Evolutionary conservation across 2,329 filamentous ascomycete species (phyloP).

Genomic region (Pseudogymnoascus sp.): DNA sequence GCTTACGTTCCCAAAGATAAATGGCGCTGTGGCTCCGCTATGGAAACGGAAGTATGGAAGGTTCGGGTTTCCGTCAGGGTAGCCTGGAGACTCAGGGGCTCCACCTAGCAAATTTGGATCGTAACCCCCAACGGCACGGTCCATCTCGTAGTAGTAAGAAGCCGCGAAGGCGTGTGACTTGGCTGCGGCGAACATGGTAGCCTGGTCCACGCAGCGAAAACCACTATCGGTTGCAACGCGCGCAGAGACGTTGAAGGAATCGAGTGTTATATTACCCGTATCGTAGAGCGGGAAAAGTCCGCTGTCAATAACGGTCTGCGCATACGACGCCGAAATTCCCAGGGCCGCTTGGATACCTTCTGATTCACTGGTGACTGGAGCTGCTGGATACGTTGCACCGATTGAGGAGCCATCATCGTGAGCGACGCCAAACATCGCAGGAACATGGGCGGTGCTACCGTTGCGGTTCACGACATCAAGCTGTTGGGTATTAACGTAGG

Average conservation of each 20-base stretch:
- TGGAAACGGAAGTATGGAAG: slow-evolving; percentile 46
- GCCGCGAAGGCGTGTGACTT: slow-evolving; percentile 35
- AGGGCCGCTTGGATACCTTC: slow-evolving; percentile 38
- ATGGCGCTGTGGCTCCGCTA: slow-evolving; percentile 36
- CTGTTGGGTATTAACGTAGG: slow-evolving; percentile 40
- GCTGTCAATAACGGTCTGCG: slow-evolving; percentile 34
- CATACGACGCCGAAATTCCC: slow-evolving; percentile 36
- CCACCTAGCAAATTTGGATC: slow-evolving; percentile 43
- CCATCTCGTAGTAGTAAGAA: slow-evolving; percentile 44
- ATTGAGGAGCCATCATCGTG: slow-evolving; percentile 44
- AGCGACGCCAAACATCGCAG: slow-evolving; percentile 43
- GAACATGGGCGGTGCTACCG: slow-evolving; percentile 38
- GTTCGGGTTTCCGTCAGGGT: slow-evolving; percentile 39
- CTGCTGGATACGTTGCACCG: slow-evolving; percentile 34
- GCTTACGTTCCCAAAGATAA: slow-evolving; percentile 38
- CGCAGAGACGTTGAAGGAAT: slow-evolving; percentile 46
- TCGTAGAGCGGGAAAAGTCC: slow-evolving; percentile 40
- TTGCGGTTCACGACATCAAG: slow-evolving; percentile 37
- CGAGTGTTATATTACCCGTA: slow-evolving; percentile 43
- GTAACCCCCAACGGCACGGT: slow-evolving; percentile 39
- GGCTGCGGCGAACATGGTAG: slow-evolving; percentile 40
- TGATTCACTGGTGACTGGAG: slow-evolving; percentile 33
- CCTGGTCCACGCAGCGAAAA: slow-evolving; percentile 48
- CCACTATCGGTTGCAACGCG: slow-evolving; percentile 45
- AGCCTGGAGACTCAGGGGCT: slow-evolving; percentile 32